These are phyloP conservation scores for Batrachochytrium dendrobatidis DNA, from an alignment of 371 early-diverging fungal genomes.

Conservation along the genomic window DNA sequence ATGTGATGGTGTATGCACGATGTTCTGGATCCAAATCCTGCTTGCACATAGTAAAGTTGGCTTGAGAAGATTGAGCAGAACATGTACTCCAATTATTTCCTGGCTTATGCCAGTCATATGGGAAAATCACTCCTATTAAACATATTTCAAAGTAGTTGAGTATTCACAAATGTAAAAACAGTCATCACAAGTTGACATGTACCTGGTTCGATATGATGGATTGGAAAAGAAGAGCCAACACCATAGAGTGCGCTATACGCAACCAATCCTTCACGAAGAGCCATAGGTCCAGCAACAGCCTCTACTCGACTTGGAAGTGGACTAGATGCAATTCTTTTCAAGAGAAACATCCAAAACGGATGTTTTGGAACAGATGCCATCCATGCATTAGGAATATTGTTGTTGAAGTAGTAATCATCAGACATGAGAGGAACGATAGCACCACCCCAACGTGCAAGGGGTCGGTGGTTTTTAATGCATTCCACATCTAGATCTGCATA, in stretches of 20 bases:
- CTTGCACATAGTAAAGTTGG: slow-evolving; percentile 14
- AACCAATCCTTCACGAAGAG: slow-evolving; percentile 6
- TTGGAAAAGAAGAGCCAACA: too few species aligned
- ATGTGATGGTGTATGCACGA: slow-evolving; percentile 20
- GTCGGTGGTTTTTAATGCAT: slow-evolving; percentile 7
- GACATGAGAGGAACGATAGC: slow-evolving; percentile 2
- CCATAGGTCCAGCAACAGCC: slow-evolving; percentile 19
- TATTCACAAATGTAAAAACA: too few species aligned
- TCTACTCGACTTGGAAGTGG: slow-evolving; percentile 9
- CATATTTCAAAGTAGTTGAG: too few species aligned
- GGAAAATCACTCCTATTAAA: slow-evolving; percentile 19
- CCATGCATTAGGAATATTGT: slow-evolving; percentile 30
- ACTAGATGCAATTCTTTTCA: slow-evolving; percentile 8
- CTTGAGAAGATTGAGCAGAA: slow-evolving; percentile 6
- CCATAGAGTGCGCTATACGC: too few species aligned
- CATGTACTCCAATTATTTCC: slow-evolving; percentile 6
- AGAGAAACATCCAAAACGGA: slow-evolving; percentile 22
- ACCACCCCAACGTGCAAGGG: not conserved
- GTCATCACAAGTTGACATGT: too few species aligned
- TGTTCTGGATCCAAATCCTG: slow-evolving; percentile 3
- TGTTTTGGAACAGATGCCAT: slow-evolving; percentile 25
- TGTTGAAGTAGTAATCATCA: slow-evolving; percentile 9
- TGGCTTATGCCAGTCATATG: slow-evolving; percentile 17
- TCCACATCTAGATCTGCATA: slow-evolving; percentile 28
- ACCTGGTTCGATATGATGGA: too few species aligned